phyloP scores from a whole-genome alignment of 2,329 filamentous ascomycete genomes.

The Alternaria infectoria region DNA sequence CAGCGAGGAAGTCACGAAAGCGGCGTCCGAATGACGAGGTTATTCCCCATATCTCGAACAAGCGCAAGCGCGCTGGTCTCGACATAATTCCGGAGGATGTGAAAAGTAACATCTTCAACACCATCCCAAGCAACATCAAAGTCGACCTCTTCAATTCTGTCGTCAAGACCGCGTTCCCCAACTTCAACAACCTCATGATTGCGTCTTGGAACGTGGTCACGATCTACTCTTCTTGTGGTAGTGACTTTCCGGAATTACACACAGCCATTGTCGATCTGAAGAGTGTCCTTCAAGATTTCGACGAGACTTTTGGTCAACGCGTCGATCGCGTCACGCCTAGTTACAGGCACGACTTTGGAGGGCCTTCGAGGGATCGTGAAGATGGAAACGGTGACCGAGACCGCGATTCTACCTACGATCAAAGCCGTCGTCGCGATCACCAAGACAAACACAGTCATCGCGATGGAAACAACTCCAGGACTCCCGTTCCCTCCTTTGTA shows the following conservation, averaged over 20 bases:
- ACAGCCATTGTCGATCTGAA: constrained; percentile 33
- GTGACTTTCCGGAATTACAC: constrained; percentile 36
- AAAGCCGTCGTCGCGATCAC: neutral
- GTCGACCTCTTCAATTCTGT: constrained; percentile 38
- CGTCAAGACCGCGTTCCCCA: constrained; percentile 33
- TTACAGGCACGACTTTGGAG: constrained; percentile 2
- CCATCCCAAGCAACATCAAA: constrained; percentile 31
- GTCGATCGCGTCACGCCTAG: constrained; percentile 4
- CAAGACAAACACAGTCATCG: neutral
- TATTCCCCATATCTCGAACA: constrained; percentile 32
- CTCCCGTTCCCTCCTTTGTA: too few species aligned
- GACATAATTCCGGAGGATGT: constrained; percentile 26
- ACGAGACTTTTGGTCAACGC: constrained; percentile 14
- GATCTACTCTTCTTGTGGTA: constrained; percentile 34
- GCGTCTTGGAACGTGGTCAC: constrained; percentile 42
- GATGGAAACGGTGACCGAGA: neutral
- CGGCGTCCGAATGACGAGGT: constrained; percentile 19
- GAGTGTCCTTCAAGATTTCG: constrained; percentile 34
- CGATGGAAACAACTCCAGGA: neutral
- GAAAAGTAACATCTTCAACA: constrained; percentile 31
- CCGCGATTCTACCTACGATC: neutral
- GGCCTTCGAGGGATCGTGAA: neutral
- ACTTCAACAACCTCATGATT: constrained; percentile 39
- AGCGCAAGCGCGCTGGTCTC: constrained; percentile 29
- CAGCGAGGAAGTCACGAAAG: constrained; percentile 11